These are phyloP conservation scores for Ophiostoma populinum DNA, from an alignment of 2,329 filamentous ascomycete species.

Conservation along the genomic window DNA sequence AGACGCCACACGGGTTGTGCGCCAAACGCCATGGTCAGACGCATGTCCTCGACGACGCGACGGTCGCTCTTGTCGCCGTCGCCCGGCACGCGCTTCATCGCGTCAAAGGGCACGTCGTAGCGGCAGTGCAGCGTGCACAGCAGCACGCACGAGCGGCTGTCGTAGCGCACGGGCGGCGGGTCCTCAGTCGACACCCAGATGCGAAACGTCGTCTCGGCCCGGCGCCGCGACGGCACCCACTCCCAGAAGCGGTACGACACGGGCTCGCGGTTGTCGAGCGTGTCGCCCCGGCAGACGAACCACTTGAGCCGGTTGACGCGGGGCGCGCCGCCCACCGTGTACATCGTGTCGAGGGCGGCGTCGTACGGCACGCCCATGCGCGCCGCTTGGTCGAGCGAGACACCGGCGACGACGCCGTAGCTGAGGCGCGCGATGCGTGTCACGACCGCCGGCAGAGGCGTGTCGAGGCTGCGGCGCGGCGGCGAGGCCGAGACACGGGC, in stretches of 20 bases:
- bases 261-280: slow-evolving; percentile 9
- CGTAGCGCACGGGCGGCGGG: slow-evolving; percentile 3
- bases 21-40: slow-evolving; percentile 8
- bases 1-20: slow-evolving; percentile 8
- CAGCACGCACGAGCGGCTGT: slow-evolving; percentile 2
- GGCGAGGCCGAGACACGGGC: background rate
- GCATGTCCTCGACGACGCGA: slow-evolving; percentile 7
- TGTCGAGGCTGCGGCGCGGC: slow-evolving; percentile 1
- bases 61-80: background rate
- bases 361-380: slow-evolving; percentile 2
- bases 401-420: slow-evolving; percentile 7
- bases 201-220: background rate
- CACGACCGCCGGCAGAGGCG: slow-evolving; percentile 3
- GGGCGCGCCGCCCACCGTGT: background rate
- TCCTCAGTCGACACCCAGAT: slow-evolving; percentile 5
- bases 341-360: background rate
- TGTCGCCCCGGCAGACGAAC: slow-evolving; percentile 7
- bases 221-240: slow-evolving; percentile 3
- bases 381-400: slow-evolving; percentile 2
- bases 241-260: slow-evolving; percentile 8
- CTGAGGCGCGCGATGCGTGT: slow-evolving; percentile 7
- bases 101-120: slow-evolving; percentile 7
- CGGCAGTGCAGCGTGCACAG: slow-evolving; percentile 7
- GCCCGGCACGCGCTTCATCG: slow-evolving; percentile 5
- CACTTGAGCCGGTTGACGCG: slow-evolving; percentile 9